phyloP scores from a whole-genome alignment of 805 yeast genomes.

The Naumovozyma castellii region DNA sequence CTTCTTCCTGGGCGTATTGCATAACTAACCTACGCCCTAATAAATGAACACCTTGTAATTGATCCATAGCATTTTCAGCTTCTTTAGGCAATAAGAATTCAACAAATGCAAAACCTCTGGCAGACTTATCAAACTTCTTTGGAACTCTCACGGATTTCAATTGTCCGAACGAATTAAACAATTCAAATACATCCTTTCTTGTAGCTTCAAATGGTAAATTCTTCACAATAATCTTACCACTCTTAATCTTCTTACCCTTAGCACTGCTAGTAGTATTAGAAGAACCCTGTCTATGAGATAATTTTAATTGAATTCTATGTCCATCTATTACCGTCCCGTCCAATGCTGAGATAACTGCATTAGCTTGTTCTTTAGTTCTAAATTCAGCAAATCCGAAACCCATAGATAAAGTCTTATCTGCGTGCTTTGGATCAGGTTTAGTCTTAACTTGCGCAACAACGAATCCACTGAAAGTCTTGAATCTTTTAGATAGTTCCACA shows the following conservation, averaged over 20 bases:
- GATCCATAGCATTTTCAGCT: constrained; percentile 90
- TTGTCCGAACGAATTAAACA: constrained; percentile 91
- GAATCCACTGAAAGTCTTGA: constrained; percentile 70
- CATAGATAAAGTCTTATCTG: constrained; percentile 72
- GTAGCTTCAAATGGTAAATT: constrained; percentile 95
- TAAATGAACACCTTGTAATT: constrained; percentile 90
- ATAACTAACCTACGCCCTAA: constrained; percentile 89
- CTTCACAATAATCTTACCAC: constrained; percentile 85
- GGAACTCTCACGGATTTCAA: constrained; percentile 92
- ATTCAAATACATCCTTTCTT: constrained; percentile 82
- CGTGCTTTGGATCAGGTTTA: constrained; percentile 74
- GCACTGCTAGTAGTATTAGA: constrained; percentile 19
- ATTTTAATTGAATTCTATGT: constrained; percentile 78
- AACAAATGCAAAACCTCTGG: constrained; percentile 96
- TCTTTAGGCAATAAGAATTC: constrained; percentile 82
- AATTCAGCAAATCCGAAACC: constrained; percentile 97
- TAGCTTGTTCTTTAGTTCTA: constrained; percentile 66
- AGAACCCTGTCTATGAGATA: constrained; percentile 67
- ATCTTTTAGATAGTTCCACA: constrained; percentile 44
- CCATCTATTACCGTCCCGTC: constrained; percentile 79
- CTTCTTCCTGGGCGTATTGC: constrained; percentile 81
- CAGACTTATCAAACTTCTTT: constrained; percentile 86
- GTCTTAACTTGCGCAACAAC: constrained; percentile 73
- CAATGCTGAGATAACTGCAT: constrained; percentile 58
- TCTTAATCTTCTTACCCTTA: constrained; percentile 33